Conservation (phyloP, 495 filamentous ascomycete genomes). For the Bacidia rubella region DNA sequence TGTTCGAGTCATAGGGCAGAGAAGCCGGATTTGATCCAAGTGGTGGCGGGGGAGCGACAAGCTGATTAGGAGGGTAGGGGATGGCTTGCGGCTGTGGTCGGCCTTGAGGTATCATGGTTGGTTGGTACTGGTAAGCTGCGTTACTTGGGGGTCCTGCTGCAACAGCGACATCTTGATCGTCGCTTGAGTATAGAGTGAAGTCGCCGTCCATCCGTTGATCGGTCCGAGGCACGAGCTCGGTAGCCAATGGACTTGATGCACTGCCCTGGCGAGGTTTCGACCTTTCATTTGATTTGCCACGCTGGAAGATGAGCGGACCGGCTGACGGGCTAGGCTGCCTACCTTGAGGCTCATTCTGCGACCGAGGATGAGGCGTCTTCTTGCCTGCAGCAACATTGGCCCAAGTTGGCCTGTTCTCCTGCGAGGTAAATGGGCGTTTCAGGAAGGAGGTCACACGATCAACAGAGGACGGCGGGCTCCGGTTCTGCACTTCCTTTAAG, state of each 20-base stretch:
- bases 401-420: slow-evolving; percentile 12
- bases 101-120: neutral
- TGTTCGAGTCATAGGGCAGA: slow-evolving; percentile 13
- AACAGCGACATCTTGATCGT: neutral
- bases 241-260: slow-evolving; percentile 24
- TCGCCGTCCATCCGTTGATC: neutral
- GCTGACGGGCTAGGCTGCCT: slow-evolving; percentile 17
- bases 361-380: slow-evolving; percentile 21
- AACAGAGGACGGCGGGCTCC: slow-evolving; percentile 22
- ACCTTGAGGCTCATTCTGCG: slow-evolving; percentile 6
- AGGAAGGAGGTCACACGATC: slow-evolving; percentile 7
- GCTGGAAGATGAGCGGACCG: slow-evolving; percentile 25
- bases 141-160: neutral
- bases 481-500: slow-evolving; percentile 28
- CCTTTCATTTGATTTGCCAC: slow-evolving; percentile 23
- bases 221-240: slow-evolving; percentile 22
- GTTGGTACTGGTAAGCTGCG: slow-evolving; percentile 1
- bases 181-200: neutral
- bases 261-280: slow-evolving; percentile 20
- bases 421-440: slow-evolving; percentile 5
- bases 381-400: slow-evolving; percentile 20
- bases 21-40: slow-evolving; percentile 11
- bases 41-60: neutral
- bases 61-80: neutral
- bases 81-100: neutral